These are phyloP conservation scores for Alternaria hordeiaustralica DNA, from an alignment of 2,329 filamentous ascomycete genomes.

Conservation along the genomic window DNA sequence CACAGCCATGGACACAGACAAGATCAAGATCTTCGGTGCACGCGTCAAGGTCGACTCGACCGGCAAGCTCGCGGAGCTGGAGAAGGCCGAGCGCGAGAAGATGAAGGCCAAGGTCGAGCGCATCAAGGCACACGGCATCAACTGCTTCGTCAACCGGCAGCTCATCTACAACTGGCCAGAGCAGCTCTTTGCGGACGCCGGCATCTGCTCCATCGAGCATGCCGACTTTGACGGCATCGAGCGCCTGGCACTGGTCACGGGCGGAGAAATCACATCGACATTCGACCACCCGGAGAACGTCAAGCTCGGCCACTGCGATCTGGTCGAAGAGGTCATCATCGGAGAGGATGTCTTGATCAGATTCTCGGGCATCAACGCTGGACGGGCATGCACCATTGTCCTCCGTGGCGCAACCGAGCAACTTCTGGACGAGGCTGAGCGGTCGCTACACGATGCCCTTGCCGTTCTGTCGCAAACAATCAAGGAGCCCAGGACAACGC, in stretches of 20 bases:
- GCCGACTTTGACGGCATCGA: conserved; percentile 99
- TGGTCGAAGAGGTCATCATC: conserved; percentile 98
- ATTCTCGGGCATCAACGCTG: conserved; percentile 94
- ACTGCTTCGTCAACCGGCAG: conserved; percentile 99
- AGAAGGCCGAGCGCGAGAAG: conserved; percentile 98
- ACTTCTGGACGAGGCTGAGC: conserved; percentile 94
- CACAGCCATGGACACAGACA: conserved; percentile 99
- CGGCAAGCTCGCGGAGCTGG: conserved; percentile 95
- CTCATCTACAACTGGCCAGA: conserved; percentile 99
- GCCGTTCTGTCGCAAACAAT: conserved; percentile 97
- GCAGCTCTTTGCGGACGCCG: conserved; percentile 96
- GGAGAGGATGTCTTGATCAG: conserved; percentile 97
- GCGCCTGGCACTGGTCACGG: conserved; percentile 90
- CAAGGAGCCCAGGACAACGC: conserved; percentile 88
- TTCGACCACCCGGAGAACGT: conserved; percentile 98
- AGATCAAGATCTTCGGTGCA: conserved; percentile 99
- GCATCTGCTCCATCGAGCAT: conserved; percentile 98
- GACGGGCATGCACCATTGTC: conserved; percentile 94
- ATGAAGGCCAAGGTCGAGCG: conserved; percentile 99
- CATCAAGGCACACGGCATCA: conserved; percentile 98
- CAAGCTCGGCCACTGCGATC: conserved; percentile 91
- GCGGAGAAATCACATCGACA: conserved; percentile 95
- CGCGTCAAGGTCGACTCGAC: conserved; percentile 96
- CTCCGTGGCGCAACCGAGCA: conserved; percentile 96
- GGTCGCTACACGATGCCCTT: conserved; percentile 92